Conservation (phyloP, 2,329 filamentous ascomycete genomes). For the Fusarium ramigenum region DNA sequence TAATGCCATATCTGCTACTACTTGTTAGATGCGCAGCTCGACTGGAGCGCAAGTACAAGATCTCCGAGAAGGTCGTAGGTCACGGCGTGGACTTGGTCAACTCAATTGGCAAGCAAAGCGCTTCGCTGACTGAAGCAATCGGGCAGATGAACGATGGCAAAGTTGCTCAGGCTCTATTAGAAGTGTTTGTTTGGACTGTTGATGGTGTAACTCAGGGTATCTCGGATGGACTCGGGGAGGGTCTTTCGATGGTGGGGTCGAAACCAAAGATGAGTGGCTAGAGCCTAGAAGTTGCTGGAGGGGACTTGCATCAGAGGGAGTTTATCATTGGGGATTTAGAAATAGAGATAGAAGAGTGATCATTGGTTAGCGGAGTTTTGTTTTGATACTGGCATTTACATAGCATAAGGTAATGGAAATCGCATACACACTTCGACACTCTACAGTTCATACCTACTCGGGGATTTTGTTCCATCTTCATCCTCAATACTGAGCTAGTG, state of each 20-base stretch:
- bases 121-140: constrained; percentile 65
- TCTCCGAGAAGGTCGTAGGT: constrained; percentile 79
- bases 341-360: constrained; percentile 5
- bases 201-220: constrained; percentile 73
- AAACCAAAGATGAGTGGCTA: constrained; percentile 7
- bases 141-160: constrained; percentile 71
- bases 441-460: background rate
- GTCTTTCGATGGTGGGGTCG: constrained; percentile 41
- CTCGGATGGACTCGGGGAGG: constrained; percentile 67
- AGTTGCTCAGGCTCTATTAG: constrained; percentile 66
- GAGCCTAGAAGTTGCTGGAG: background rate
- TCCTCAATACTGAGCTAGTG: background rate
- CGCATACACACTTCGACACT: background rate
- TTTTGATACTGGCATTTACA: background rate
- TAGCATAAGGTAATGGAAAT: background rate
- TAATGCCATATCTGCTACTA: constrained; percentile 68
- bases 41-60: constrained; percentile 73
- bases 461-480: background rate
- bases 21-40: constrained; percentile 64
- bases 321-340: constrained; percentile 7
- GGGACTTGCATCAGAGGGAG: background rate
- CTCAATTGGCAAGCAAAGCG: constrained; percentile 64
- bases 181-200: constrained; percentile 68
- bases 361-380: background rate
- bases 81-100: constrained; percentile 67